These are phyloP conservation scores for Triangularia verruculosa DNA, from an alignment of 2,329 filamentous ascomycete genomes.

Conservation along the genomic window DNA sequence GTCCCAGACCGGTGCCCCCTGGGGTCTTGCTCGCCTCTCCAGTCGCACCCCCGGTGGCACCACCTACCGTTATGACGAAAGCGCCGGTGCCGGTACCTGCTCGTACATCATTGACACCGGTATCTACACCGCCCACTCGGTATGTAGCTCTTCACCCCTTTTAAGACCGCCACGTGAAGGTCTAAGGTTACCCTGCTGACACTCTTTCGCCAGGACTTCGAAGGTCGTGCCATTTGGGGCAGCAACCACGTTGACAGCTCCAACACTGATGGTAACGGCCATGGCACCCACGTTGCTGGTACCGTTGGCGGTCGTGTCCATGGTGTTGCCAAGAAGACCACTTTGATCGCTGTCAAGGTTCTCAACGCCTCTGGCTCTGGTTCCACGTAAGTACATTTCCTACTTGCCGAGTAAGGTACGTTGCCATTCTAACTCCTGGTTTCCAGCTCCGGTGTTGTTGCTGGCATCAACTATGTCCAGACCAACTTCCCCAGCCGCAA, in stretches of 20 bases:
- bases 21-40: conserved; percentile 33
- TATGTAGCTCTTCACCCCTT: conserved; percentile 15
- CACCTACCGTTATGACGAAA: conserved; percentile 32
- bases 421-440: neutral
- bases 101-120: conserved; percentile 48
- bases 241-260: conserved; percentile 38
- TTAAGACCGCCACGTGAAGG: neutral
- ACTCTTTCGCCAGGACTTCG: conserved; percentile 35
- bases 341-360: conserved; percentile 45
- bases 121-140: conserved; percentile 40
- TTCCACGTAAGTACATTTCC: conserved; percentile 21
- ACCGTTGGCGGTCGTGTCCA: conserved; percentile 42
- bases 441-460: conserved; percentile 40
- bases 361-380: conserved; percentile 39
- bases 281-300: conserved; percentile 48
- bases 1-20: conserved; percentile 29
- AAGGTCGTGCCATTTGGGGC: conserved; percentile 40
- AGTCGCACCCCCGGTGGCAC: conserved; percentile 22
- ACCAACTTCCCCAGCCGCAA: conserved; percentile 34
- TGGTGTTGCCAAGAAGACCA: conserved; percentile 46
- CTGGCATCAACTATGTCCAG: conserved; percentile 43
- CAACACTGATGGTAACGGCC: conserved; percentile 43
- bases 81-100: conserved; percentile 32
- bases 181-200: neutral
- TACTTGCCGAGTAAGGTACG: conserved; percentile 16